These are phyloP conservation scores for Sutorius australiensis DNA, from an alignment of 768 basidiomycete genomes.

Conservation along the genomic window DNA sequence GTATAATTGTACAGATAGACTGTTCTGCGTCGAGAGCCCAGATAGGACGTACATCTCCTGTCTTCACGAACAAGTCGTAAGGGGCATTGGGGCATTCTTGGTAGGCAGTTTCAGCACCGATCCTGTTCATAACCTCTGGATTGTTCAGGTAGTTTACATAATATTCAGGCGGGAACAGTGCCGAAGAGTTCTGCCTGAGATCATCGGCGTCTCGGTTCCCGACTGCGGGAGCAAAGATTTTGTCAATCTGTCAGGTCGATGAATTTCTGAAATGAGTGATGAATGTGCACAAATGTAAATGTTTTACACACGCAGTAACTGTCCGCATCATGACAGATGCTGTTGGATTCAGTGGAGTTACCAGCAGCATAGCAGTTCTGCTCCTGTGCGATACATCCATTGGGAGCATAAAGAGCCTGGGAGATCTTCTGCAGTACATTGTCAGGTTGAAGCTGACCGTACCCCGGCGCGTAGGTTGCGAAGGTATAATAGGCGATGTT, in stretches of 20 bases:
- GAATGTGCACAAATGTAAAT: not conserved
- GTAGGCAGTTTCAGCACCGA: conserved; percentile 53
- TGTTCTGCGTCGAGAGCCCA: not conserved
- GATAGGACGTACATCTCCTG: conserved; percentile 52
- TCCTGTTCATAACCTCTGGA: conserved; percentile 36
- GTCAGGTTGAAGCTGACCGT: conserved; percentile 56
- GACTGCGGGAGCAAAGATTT: conserved; percentile 49
- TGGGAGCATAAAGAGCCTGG: conserved; percentile 41
- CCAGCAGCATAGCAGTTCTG: conserved; percentile 56
- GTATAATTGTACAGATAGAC: not conserved
- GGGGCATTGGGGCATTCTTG: conserved; percentile 46
- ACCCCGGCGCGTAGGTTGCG: conserved; percentile 59
- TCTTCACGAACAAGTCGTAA: conserved; percentile 40
- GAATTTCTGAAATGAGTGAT: not conserved
- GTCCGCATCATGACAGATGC: conserved; percentile 49
- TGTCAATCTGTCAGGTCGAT: conserved; percentile 32
- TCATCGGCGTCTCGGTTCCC: conserved; percentile 54
- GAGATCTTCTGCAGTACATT: conserved; percentile 45
- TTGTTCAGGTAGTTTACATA: conserved; percentile 46
- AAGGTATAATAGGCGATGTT: conserved; percentile 59
- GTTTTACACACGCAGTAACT: conserved; percentile 50
- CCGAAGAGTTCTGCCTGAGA: conserved; percentile 51
- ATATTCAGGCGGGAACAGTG: conserved; percentile 54
- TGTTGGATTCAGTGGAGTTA: conserved; percentile 40
- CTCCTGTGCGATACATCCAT: conserved; percentile 55